Conservation (phyloP, 2,329 filamentous ascomycete genomes). For the Akanthomyces lecanii region DNA sequence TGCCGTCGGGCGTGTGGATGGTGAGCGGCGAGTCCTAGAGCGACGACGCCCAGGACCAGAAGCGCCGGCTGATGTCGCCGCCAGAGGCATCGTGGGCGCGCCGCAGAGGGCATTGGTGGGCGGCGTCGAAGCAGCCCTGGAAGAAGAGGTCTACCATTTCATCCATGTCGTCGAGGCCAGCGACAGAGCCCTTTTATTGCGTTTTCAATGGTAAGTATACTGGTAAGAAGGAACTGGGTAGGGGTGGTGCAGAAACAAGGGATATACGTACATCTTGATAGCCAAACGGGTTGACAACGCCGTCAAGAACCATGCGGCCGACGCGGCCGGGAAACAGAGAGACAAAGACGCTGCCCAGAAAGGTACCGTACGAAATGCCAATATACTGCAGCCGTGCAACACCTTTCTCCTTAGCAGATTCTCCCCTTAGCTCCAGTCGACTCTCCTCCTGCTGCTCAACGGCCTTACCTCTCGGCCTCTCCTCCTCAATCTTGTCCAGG, state of each 20-base stretch:
- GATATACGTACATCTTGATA: background rate
- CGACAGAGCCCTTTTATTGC: background rate
- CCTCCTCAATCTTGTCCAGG: background rate
- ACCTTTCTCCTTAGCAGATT: background rate
- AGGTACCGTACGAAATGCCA: slow-evolving; percentile 27
- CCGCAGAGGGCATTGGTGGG: background rate
- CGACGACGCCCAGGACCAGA: background rate
- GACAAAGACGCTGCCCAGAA: slow-evolving; percentile 31
- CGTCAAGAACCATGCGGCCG: slow-evolving; percentile 24
- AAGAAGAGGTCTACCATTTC: background rate
- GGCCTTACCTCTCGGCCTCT: background rate
- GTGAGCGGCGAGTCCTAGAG: background rate
- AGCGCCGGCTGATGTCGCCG: background rate
- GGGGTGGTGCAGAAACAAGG: too few relatives aligned
- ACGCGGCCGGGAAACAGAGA: slow-evolving; percentile 26
- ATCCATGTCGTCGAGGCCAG: background rate
- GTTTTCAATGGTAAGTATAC: too few relatives aligned
- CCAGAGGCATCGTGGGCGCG: background rate
- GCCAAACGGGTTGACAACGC: slow-evolving; percentile 21
- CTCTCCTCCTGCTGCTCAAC: background rate
- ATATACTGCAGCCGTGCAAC: background rate
- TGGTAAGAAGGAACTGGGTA: background rate
- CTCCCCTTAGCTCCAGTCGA: background rate
- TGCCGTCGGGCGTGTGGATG: background rate
- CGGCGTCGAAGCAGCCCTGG: background rate